phyloP scores from a whole-genome alignment of 1,284 basidiomycete genomes.

The Cryptococcus sp. region DNA sequence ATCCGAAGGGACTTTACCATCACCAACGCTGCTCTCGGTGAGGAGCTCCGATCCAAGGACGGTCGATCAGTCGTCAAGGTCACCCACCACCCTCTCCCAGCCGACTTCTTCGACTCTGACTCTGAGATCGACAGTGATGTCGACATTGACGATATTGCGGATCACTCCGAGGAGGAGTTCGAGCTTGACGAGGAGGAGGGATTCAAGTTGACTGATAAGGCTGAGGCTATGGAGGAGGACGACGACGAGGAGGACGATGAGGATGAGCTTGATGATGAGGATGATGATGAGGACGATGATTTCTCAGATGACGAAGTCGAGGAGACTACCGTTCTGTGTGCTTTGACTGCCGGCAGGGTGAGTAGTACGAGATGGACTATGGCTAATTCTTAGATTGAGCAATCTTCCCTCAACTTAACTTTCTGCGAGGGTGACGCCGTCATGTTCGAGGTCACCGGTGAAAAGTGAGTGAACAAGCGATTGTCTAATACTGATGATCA shows the following conservation, averaged over 20 bases:
- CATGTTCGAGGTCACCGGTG: constrained; percentile 70
- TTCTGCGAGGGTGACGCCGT: constrained; percentile 68
- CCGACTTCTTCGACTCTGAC: constrained; percentile 50
- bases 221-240: constrained; percentile 47
- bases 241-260: constrained; percentile 41
- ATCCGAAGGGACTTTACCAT: constrained; percentile 71
- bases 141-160: constrained; percentile 48
- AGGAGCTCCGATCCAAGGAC: constrained; percentile 60
- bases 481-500: constrained; percentile 33
- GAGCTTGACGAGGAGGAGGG: constrained; percentile 32
- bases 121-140: constrained; percentile 46
- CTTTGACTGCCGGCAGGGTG: constrained; percentile 51
- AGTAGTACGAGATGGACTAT: constrained; percentile 6
- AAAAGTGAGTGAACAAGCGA: constrained; percentile 57
- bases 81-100: constrained; percentile 54
- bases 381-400: constrained; percentile 61
- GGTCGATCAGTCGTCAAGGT: constrained; percentile 77
- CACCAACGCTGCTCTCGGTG: constrained; percentile 77
- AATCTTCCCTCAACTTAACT: constrained; percentile 68
- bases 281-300: constrained; percentile 48
- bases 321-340: constrained; percentile 52
- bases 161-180: constrained; percentile 49
- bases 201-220: constrained; percentile 17
- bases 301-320: constrained; percentile 35
- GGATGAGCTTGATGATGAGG: constrained; percentile 51